A percentile compares a stretch with the other conserved stretches of the same genome.
Conservation (phyloP, 495 filamentous ascomycete species). For the Acidomyces sp. region DNA sequence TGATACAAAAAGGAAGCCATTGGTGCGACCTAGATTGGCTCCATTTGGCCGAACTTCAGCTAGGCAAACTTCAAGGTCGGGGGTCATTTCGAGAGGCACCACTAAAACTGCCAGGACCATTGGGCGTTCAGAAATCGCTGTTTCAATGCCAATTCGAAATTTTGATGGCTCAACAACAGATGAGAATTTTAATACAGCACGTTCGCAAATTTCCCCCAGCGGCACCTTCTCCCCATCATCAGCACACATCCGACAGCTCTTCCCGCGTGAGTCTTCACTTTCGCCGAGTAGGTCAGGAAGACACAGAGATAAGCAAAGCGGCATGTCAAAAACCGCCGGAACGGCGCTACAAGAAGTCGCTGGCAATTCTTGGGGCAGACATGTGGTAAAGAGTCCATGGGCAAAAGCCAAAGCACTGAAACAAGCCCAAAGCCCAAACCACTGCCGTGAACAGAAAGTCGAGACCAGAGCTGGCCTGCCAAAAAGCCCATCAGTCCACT, state of each 20-base stretch:
- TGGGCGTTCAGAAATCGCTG: background rate
- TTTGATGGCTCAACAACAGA: slow-evolving; percentile 12
- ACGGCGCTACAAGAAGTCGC: slow-evolving; percentile 1
- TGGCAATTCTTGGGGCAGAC: background rate
- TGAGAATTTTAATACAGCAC: background rate
- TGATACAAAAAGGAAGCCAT: background rate
- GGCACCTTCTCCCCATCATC: slow-evolving; percentile 10
- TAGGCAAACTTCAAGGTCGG: slow-evolving; percentile 11
- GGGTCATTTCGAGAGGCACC: slow-evolving; percentile 5
- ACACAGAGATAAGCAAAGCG: slow-evolving; percentile 3
- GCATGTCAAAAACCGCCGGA: background rate
- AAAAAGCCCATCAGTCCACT: background rate
- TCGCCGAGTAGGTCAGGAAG: slow-evolving; percentile 7
- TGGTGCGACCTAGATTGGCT: background rate
- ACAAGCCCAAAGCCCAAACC: background rate
- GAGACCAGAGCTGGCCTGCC: background rate
- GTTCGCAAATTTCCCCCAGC: background rate
- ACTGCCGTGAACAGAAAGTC: background rate
- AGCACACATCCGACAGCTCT: slow-evolving; percentile 11
- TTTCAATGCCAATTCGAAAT: background rate
- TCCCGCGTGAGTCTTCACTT: slow-evolving; percentile 15
- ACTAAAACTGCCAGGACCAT: slow-evolving; percentile 1
- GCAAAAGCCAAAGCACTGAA: slow-evolving; percentile 1
- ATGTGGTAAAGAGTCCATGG: slow-evolving; percentile 9
- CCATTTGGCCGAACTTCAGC: slow-evolving; percentile 6